These are phyloP conservation scores for Xanthoconium purpureum DNA, from an alignment of 768 basidiomycete genomes.

Conservation along the genomic window DNA sequence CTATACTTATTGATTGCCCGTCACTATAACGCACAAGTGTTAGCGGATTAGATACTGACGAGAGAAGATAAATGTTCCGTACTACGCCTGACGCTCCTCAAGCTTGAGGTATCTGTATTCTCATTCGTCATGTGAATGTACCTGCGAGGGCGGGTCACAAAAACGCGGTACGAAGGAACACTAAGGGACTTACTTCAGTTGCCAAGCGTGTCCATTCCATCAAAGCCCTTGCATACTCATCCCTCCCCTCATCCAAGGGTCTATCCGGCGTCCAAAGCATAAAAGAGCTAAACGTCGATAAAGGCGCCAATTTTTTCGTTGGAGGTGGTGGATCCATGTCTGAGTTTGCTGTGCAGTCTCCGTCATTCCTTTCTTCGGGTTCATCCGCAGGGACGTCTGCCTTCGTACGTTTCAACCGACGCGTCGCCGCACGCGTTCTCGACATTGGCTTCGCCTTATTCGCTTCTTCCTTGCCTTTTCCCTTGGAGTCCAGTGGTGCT, in stretches of 20 bases:
- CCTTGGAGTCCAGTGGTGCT: slow-evolving; percentile 17
- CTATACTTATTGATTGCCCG: neutral
- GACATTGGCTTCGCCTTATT: slow-evolving; percentile 11
- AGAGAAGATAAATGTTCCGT: neutral
- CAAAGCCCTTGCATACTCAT: slow-evolving; percentile 69
- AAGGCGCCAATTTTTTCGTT: slow-evolving; percentile 42
- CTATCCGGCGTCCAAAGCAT: slow-evolving; percentile 77
- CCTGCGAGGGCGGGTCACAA: slow-evolving; percentile 12
- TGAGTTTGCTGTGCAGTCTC: slow-evolving; percentile 12
- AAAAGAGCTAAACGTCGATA: slow-evolving; percentile 60
- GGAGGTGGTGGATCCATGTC: neutral
- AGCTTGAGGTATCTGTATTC: neutral
- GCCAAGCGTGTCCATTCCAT: slow-evolving; percentile 70
- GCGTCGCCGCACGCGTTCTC: slow-evolving; percentile 8
- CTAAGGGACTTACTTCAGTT: slow-evolving; percentile 46
- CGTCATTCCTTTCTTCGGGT: slow-evolving; percentile 23
- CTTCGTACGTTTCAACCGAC: slow-evolving; percentile 23
- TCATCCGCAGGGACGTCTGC: slow-evolving; percentile 30
- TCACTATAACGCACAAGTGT: neutral
- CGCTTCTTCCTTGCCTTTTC: slow-evolving; percentile 12
- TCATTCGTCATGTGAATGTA: slow-evolving; percentile 27
- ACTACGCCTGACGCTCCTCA: neutral
- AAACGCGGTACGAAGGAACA: neutral
- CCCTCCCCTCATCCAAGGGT: slow-evolving; percentile 62
- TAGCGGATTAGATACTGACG: neutral